Conservation (phyloP, 2,329 filamentous ascomycete species). For the Fusarium udum region DNA sequence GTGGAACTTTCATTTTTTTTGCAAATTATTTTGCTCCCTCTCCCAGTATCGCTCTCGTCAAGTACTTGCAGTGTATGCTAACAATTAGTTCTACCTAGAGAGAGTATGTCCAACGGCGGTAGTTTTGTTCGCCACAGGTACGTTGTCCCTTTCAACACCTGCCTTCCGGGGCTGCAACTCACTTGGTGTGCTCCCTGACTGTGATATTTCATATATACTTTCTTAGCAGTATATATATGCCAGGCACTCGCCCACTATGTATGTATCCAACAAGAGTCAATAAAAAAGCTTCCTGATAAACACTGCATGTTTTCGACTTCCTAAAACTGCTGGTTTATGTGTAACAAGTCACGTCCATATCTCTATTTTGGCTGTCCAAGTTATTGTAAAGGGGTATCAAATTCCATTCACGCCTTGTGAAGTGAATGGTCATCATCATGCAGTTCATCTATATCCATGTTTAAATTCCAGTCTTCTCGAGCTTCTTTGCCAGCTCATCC, state of each 20-base stretch:
- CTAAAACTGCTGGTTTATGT: background rate
- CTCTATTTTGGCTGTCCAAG: background rate
- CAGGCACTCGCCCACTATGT: background rate
- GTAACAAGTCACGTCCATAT: background rate
- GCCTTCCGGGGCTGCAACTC: background rate
- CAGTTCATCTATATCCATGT: constrained; percentile 42
- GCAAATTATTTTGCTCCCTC: constrained; percentile 35
- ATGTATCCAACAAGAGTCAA: background rate
- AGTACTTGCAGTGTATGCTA: constrained; percentile 37
- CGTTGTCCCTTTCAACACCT: constrained; percentile 17
- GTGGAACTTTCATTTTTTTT: constrained; percentile 28
- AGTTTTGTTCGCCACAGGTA: constrained; percentile 38
- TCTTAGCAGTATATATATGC: background rate
- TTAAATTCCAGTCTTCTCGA: constrained; percentile 75
- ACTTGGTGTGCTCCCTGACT: background rate
- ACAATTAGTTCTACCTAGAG: constrained; percentile 26
- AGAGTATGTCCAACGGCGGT: constrained; percentile 17
- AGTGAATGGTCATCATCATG: constrained; percentile 39
- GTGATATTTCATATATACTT: background rate
- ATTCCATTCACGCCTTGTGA: constrained; percentile 41
- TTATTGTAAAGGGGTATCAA: constrained; percentile 44
- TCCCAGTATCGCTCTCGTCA: constrained; percentile 2
- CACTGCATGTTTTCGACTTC: background rate
- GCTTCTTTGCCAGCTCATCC: constrained; percentile 78
- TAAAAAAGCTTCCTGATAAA: background rate